Base-by-base conservation (phyloP, 257 asterid genomes). In the Solanum rostratum region DNA sequence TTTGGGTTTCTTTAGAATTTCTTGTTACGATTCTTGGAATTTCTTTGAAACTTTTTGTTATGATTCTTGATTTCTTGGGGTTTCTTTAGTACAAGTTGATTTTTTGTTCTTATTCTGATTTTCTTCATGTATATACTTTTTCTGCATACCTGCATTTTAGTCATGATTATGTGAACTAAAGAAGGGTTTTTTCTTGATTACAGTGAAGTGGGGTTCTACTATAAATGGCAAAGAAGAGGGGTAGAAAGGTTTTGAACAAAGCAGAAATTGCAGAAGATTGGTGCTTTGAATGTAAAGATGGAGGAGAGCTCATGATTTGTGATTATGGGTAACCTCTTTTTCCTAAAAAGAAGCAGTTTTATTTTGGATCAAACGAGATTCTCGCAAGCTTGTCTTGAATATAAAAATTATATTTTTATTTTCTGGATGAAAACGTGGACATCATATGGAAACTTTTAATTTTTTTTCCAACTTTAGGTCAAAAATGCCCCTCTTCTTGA, bases 261-360 rank as follows among this genome's bases (percentile, higher is more conserved):
- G 94, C 92, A 73, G 86, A 83, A 15, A 10, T 22, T 8, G 87
- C 95, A 1, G 99, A 96, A 54, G 90, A 89, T 82, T 96, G 95
- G 92, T 96, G 99, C 85, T 96, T 96, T 33, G 86, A 65, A 2
- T 96, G 99, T 83, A 94, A 96, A 89, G 98, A 96, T 24, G 99
- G 97, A 46, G 98, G 98, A 24, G 87, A 84, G 0, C 86, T 96
- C 30, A 84, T 90, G 4, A 88, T 96, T 11, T 96, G 99, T 27
- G 99, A 96, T 84, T 68, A 90, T 91, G 84, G 83, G 99, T 92
- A 74, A 57, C 90, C 76, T 80, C 16, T 13, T 5, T 1, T 18
- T 37, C 52, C 80, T 33, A 11, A 43, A 45, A 71, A 2, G 14
- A 33, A 33, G 15, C 53, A 16, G 20, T 18, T 79, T 57, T 15